Base-by-base conservation (phyloP, 352 stramenopile species). In the Elongisporangium prolatum region DNA sequence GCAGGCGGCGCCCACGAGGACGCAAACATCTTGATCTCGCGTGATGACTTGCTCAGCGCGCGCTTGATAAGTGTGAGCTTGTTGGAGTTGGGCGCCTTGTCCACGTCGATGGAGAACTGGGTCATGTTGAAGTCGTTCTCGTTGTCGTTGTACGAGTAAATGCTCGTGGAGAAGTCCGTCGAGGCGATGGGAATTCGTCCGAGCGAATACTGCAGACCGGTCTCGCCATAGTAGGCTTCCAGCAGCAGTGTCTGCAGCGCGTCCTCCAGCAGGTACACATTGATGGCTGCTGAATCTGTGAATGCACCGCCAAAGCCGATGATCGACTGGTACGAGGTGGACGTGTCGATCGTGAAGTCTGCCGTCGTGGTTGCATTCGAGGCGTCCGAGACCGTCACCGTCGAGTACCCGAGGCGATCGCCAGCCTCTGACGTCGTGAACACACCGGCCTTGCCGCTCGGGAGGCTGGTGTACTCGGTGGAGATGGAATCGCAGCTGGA, bases 251-350 rank as follows among this genome's bases (percentile, higher is more conserved):
- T 63, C 53, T 96, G 86, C 5, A 93, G 60, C 8, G 58, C 67
- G 1, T 67, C 52, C 5, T 71, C 60, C 49, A 97, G 68, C 60
- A 78, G 65, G 57, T 87, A 79, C 48, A 96, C 67, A 56, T 95
- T 94, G 59, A 93, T 86, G 20, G 86, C 73, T 38, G 86, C 75
- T 3, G 86, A 64, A 57, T 97, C 89, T 9, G 89, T 97, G 74
- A 97, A 97, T 21, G 89, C 86, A 17, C 88, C 89, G 10, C 89
- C 89, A 60, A 97, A 97, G 13, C 89, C 89, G 24, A 87, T 72
- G 48, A 97, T 95, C 59, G 84, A 71, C 66, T 97, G 80, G 72
- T 79, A 89, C 54, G 63, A 86, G 24, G 67, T 71, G 0, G 53
- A 60, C 13, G 71, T 74, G 55, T 91, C 74, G 24, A 89, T 69